Conservation (phyloP, 768 basidiomycete genomes). For the Atractiella rhizophila region DNA sequence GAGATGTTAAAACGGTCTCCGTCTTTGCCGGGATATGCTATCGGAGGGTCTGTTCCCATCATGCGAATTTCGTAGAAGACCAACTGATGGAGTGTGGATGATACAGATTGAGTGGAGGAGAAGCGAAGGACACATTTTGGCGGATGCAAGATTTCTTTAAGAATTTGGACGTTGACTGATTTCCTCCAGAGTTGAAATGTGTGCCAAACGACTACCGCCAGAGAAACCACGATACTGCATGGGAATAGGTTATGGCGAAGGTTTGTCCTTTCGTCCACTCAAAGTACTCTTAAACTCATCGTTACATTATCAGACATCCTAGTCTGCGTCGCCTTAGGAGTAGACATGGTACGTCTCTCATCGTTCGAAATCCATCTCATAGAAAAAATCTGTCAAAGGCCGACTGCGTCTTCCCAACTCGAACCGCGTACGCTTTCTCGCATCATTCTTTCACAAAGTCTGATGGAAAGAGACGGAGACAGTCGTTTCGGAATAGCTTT, state of each 20-base stretch:
- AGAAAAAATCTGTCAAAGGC: constrained; percentile 29
- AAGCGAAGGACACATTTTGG: constrained; percentile 20
- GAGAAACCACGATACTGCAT: constrained; percentile 74
- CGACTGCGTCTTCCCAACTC: constrained; percentile 78
- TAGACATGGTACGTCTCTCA: constrained; percentile 46
- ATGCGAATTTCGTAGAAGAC: no score
- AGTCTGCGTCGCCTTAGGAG: constrained; percentile 70
- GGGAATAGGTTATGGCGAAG: constrained; percentile 82
- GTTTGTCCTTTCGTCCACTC: constrained; percentile 21
- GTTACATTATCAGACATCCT: constrained; percentile 36
- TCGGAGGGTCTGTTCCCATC: no score
- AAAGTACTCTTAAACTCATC: neutral
- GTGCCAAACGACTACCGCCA: constrained; percentile 47
- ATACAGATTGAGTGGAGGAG: constrained; percentile 66
- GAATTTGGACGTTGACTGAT: constrained; percentile 16
- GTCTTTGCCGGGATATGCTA: constrained; percentile 65
- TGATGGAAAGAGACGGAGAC: neutral
- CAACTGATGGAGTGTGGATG: no score
- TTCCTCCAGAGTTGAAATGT: constrained; percentile 42
- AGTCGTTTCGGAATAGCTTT: constrained; percentile 60
- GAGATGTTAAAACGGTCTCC: constrained; percentile 56
- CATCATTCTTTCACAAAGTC: neutral
- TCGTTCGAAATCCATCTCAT: neutral
- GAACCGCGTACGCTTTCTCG: constrained; percentile 33
- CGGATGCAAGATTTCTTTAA: neutral